A percentile compares a stretch with the other conserved stretches of the same genome.
Conservation (phyloP, 768 basidiomycete species). For the Podaxis sp. region DNA sequence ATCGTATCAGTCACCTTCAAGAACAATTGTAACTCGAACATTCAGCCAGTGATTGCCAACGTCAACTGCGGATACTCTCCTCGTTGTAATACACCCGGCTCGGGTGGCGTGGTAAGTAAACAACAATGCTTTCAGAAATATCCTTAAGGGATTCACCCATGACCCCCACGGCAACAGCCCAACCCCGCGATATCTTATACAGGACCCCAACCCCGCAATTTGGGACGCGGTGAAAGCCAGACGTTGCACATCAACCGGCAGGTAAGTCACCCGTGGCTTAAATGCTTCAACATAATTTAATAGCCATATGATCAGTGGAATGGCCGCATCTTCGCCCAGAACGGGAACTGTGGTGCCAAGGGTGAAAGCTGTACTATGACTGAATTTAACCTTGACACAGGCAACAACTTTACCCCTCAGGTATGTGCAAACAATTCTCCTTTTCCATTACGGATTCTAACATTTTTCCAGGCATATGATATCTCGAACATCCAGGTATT, state of each 20-base stretch:
- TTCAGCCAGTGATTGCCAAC: constrained; percentile 37
- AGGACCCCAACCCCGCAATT: constrained; percentile 32
- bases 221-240: constrained; percentile 27
- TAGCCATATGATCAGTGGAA: constrained; percentile 31
- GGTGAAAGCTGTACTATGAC: constrained; percentile 40
- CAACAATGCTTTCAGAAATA: background rate
- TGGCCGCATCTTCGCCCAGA: constrained; percentile 39
- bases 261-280: constrained; percentile 16
- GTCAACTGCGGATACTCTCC: constrained; percentile 42
- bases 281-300: background rate
- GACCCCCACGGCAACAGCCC: constrained; percentile 19
- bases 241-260: constrained; percentile 30
- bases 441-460: background rate
- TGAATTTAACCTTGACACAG: constrained; percentile 41
- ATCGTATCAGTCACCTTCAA: constrained; percentile 29
- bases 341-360: constrained; percentile 33
- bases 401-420: constrained; percentile 27
- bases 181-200: constrained; percentile 33
- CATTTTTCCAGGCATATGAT: constrained; percentile 34
- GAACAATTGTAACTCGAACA: constrained; percentile 32
- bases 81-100: constrained; percentile 34
- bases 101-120: constrained; percentile 30
- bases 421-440: constrained; percentile 9
- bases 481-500: constrained; percentile 39
- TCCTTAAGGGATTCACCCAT: background rate